Conservation (phyloP, 2,329 filamentous ascomycete genomes). For the Bisporella sp. region DNA sequence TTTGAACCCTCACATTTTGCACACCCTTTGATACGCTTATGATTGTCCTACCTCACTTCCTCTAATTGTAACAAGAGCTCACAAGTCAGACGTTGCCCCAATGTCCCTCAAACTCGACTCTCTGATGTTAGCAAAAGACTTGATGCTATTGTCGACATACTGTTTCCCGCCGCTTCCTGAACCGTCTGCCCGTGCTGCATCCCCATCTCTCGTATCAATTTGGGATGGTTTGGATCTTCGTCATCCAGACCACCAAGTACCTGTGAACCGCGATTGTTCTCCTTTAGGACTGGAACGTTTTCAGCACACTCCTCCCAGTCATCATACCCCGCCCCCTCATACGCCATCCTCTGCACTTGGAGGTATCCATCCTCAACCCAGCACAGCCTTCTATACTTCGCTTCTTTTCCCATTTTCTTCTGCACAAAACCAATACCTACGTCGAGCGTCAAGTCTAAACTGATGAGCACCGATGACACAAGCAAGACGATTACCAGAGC, state of each 20-base stretch:
- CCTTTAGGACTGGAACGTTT: neutral
- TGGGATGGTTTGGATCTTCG: neutral
- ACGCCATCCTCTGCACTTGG: conserved; percentile 12
- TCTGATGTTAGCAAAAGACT: too few relatives aligned
- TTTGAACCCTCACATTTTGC: too few relatives aligned
- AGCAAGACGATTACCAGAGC: conserved; percentile 9
- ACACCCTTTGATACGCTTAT: too few relatives aligned
- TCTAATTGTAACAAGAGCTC: too few relatives aligned
- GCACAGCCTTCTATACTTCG: conserved; percentile 3
- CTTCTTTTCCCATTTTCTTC: neutral
- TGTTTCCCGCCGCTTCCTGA: too few relatives aligned
- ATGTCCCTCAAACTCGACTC: too few relatives aligned
- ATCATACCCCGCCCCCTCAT: conserved; percentile 10
- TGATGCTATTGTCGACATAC: too few relatives aligned
- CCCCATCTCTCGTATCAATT: too few relatives aligned
- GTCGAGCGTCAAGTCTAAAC: conserved; percentile 8
- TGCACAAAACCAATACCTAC: conserved; percentile 5
- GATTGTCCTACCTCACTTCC: too few relatives aligned
- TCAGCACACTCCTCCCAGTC: conserved; percentile 1
- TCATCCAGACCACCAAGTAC: neutral
- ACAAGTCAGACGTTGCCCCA: too few relatives aligned
- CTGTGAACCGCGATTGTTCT: conserved; percentile 11
- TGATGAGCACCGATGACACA: conserved; percentile 4
- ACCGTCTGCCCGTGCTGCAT: too few relatives aligned
- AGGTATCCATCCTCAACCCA: conserved; percentile 15